These are phyloP conservation scores for Meyerozyma guilliermondii DNA, from an alignment of 1,139 yeast species.

Conservation along the genomic window DNA sequence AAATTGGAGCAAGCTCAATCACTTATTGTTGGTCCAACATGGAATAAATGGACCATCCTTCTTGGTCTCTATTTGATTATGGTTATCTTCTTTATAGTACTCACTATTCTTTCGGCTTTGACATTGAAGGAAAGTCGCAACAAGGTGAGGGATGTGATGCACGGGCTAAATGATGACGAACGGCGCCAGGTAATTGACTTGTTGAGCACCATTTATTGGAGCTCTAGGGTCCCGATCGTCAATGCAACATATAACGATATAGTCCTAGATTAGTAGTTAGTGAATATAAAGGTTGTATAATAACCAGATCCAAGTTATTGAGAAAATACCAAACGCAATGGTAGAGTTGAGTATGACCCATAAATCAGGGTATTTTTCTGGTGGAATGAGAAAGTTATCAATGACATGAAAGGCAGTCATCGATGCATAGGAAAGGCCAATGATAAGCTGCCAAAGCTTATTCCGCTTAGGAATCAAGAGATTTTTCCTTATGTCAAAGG, in stretches of 20 bases:
- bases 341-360: slow-evolving; percentile 77
- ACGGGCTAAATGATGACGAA: background rate
- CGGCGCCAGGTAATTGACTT: background rate
- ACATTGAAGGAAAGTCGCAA: background rate
- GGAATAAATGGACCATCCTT: background rate
- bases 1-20: background rate
- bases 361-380: slow-evolving; percentile 67
- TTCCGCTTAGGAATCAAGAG: slow-evolving; percentile 38
- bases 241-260: background rate
- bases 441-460: slow-evolving; percentile 52
- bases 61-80: background rate
- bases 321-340: slow-evolving; percentile 72
- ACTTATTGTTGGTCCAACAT: too few species aligned
- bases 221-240: background rate
- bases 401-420: slow-evolving; percentile 48
- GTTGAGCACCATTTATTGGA: background rate
- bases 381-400: slow-evolving; percentile 52
- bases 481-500: slow-evolving; percentile 10
- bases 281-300: slow-evolving; percentile 7
- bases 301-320: slow-evolving; percentile 74
- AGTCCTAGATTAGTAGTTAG: background rate
- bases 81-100: background rate
- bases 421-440: slow-evolving; percentile 53
- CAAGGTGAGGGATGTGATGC: background rate
- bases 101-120: background rate